phyloP scores from a whole-genome alignment of 2,329 filamentous ascomycete genomes.

The Aspergillus calidoustus region DNA sequence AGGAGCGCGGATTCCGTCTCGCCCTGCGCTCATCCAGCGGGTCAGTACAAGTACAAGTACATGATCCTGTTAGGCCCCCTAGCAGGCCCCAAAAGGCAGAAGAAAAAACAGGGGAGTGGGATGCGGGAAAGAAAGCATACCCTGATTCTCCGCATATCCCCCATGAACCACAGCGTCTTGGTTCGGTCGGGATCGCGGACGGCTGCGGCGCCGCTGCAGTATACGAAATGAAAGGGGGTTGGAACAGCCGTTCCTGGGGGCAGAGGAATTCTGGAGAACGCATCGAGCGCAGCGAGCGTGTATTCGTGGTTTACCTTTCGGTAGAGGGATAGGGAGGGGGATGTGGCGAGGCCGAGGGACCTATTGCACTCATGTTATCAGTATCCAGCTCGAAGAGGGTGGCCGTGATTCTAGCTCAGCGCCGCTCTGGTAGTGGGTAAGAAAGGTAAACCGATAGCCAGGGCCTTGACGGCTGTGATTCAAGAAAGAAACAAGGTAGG shows the following conservation, averaged over 20 bases:
- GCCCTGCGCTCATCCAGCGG: not conserved
- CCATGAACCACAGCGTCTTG: slow-evolving; percentile 43
- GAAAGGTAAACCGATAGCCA: too few species aligned
- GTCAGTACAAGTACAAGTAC: too few species aligned
- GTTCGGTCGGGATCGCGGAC: slow-evolving; percentile 45
- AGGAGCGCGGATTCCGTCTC: slow-evolving; percentile 7
- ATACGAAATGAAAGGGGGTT: slow-evolving; percentile 50
- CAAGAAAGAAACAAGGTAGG: not conserved
- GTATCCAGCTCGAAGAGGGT: not conserved
- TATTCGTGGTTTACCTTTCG: slow-evolving; percentile 39
- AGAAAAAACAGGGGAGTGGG: too few species aligned
- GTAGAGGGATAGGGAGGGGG: slow-evolving; percentile 24
- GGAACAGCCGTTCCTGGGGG: not conserved
- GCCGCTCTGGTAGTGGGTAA: too few species aligned
- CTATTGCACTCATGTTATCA: not conserved
- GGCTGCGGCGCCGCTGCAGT: slow-evolving; percentile 42
- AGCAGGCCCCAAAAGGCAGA: not conserved
- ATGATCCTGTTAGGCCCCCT: too few species aligned
- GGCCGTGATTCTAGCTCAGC: not conserved
- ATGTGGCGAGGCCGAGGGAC: slow-evolving; percentile 4
- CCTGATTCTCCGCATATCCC: slow-evolving; percentile 32
- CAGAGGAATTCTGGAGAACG: slow-evolving; percentile 28
- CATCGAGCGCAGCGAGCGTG: slow-evolving; percentile 36
- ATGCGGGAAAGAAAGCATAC: slow-evolving; percentile 17
- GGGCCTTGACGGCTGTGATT: too few species aligned